These are phyloP conservation scores for Ophiostoma australiae DNA, from an alignment of 2,329 filamentous ascomycete genomes.

Conservation along the genomic window DNA sequence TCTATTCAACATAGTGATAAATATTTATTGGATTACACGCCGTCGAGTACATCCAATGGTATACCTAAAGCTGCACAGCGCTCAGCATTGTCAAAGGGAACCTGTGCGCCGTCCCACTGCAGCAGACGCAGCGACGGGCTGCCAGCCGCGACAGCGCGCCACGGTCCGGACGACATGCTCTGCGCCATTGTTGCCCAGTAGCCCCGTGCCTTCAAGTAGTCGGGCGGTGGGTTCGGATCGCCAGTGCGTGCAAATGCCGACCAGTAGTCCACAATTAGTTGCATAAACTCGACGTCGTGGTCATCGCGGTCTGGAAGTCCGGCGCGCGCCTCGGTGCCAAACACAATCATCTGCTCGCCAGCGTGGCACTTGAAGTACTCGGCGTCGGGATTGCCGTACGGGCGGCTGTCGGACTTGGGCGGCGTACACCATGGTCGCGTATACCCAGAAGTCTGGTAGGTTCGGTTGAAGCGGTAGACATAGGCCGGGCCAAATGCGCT, in stretches of 20 bases:
- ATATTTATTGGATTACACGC: not conserved
- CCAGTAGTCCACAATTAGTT: slow-evolving; percentile 37
- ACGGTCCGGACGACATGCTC: slow-evolving; percentile 31
- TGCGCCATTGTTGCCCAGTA: slow-evolving; percentile 32
- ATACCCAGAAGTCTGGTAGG: slow-evolving; percentile 35
- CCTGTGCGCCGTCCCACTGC: not conserved
- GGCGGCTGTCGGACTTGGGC: slow-evolving; percentile 30
- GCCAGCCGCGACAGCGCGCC: slow-evolving; percentile 26
- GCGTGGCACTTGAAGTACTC: slow-evolving; percentile 43
- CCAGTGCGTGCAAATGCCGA: slow-evolving; percentile 34
- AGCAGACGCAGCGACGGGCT: slow-evolving; percentile 1
- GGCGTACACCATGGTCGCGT: slow-evolving; percentile 33
- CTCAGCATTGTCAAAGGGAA: not conserved
- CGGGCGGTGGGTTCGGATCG: slow-evolving; percentile 33
- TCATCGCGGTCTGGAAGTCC: slow-evolving; percentile 37
- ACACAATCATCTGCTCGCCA: slow-evolving; percentile 38
- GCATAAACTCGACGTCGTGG: slow-evolving; percentile 35
- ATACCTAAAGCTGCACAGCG: not conserved
- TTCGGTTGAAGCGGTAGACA: slow-evolving; percentile 40
- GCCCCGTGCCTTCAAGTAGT: slow-evolving; percentile 34
- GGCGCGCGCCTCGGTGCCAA: slow-evolving; percentile 35
- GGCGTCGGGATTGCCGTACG: slow-evolving; percentile 35
- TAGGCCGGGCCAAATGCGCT: slow-evolving; percentile 34
- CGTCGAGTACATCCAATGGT: not conserved
- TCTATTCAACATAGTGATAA: too few relatives aligned